Evolutionary conservation across 1,284 basidiomycete genomes (phyloP).

Genomic region (Ganoderma multipileum): DNA sequence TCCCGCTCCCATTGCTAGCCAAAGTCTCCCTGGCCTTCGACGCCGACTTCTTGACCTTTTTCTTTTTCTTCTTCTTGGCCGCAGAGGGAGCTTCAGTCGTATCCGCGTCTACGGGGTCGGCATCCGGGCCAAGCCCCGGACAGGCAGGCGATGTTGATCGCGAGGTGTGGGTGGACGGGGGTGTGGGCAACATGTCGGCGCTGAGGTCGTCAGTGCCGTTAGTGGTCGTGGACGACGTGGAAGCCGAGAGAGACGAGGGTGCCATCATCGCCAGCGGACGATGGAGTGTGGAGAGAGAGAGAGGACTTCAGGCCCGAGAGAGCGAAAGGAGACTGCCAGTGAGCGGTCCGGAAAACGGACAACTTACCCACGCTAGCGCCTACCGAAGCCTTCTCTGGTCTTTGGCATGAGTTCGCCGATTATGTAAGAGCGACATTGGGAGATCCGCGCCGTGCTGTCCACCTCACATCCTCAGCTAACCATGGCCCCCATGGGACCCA

Average conservation of each 20-base stretch:
- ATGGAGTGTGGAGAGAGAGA: neutral
- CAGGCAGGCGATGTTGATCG: constrained; percentile 33
- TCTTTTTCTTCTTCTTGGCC: constrained; percentile 79
- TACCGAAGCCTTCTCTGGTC: no score
- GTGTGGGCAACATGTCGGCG: constrained; percentile 31
- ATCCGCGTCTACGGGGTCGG: constrained; percentile 16
- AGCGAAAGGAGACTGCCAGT: constrained; percentile 1
- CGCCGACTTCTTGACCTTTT: constrained; percentile 63
- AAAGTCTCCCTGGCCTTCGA: constrained; percentile 48
- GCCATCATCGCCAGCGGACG: neutral
- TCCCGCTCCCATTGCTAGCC: constrained; percentile 25
- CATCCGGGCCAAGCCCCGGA: constrained; percentile 4
- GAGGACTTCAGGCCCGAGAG: neutral
- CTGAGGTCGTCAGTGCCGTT: constrained; percentile 11
- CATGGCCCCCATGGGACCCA: no score
- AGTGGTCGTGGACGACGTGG: neutral
- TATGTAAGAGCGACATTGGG: no score
- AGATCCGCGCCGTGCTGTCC: no score
- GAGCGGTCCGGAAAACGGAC: constrained; percentile 5
- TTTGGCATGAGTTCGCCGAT: no score
- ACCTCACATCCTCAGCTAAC: no score
- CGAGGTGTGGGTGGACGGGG: constrained; percentile 36
- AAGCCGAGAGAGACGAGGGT: neutral
- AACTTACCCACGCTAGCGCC: constrained; percentile 1
- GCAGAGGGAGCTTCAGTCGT: constrained; percentile 8